Percentiles rank a stretch among this genome's conserved stretches.
Conservation (phyloP, 768 basidiomycete genomes). For the Boletus vinaceobasis region DNA sequence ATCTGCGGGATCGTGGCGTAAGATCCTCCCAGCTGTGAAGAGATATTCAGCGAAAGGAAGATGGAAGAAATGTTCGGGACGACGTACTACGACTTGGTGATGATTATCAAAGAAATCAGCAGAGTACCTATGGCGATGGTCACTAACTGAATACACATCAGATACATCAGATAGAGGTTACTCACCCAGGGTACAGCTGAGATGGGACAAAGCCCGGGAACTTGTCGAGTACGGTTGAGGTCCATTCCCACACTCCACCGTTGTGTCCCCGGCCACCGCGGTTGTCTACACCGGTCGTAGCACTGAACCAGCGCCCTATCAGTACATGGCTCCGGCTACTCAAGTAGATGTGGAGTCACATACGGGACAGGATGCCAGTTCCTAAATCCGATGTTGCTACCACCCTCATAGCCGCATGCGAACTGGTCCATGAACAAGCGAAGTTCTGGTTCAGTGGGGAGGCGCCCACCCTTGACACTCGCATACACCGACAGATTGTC, state of each 20-base stretch:
- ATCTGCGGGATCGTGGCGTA: slow-evolving; percentile 83
- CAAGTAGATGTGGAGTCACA: slow-evolving; percentile 29
- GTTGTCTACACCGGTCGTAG: slow-evolving; percentile 59
- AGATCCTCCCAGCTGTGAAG: slow-evolving; percentile 78
- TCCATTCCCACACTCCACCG: slow-evolving; percentile 99
- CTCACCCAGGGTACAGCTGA: slow-evolving; percentile 80
- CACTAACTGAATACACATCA: background rate
- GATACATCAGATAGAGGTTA: background rate
- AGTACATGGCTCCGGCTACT: background rate
- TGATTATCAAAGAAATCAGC: slow-evolving; percentile 88
- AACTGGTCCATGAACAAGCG: slow-evolving; percentile 75
- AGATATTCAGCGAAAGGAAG: background rate
- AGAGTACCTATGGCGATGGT: slow-evolving; percentile 53
- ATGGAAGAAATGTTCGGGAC: background rate
- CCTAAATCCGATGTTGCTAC: slow-evolving; percentile 80
- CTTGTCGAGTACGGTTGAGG: slow-evolving; percentile 69
- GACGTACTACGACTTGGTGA: slow-evolving; percentile 83
- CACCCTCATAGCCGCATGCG: slow-evolving; percentile 69
- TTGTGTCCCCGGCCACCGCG: slow-evolving; percentile 67
- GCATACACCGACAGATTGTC: slow-evolving; percentile 79
- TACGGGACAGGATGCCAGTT: slow-evolving; percentile 95
- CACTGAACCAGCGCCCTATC: slow-evolving; percentile 36
- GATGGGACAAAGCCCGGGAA: slow-evolving; percentile 77
- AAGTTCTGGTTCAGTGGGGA: slow-evolving; percentile 90
- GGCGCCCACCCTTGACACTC: slow-evolving; percentile 81